Evolutionary conservation across 2,329 filamentous ascomycete species (phyloP).

Genomic region (Elsinoe perseae): DNA sequence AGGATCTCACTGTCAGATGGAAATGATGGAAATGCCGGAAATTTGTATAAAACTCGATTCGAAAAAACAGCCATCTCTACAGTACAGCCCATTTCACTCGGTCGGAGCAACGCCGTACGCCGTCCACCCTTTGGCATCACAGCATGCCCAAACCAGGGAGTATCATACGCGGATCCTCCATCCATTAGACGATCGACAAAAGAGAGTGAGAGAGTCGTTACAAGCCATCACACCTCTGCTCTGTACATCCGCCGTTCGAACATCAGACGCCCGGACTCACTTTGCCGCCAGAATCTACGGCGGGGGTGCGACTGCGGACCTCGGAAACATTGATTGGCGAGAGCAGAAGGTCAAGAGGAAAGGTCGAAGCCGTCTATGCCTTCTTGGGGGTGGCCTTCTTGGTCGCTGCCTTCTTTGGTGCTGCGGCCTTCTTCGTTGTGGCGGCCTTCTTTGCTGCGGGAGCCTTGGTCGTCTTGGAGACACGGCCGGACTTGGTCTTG

Average conservation of each 20-base stretch:
- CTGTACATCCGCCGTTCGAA: not conserved
- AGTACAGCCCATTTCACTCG: not conserved
- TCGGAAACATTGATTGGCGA: not conserved
- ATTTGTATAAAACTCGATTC: constrained; percentile 1
- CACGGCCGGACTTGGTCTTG: constrained; percentile 81
- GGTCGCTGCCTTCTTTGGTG: constrained; percentile 35
- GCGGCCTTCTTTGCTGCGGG: constrained; percentile 33
- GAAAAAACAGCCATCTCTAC: constrained; percentile 5
- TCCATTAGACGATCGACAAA: not conserved
- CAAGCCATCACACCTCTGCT: constrained; percentile 11
- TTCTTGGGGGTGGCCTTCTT: constrained; percentile 38
- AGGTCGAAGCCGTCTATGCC: constrained; percentile 20
- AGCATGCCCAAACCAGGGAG: not conserved
- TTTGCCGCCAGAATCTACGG: not conserved
- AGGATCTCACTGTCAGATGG: too few relatives aligned
- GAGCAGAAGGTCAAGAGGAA: not conserved
- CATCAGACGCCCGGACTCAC: not conserved
- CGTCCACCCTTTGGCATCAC: constrained; percentile 1
- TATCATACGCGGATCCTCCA: not conserved
- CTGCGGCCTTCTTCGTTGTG: constrained; percentile 38
- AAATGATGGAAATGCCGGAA: not conserved
- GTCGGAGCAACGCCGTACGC: constrained; percentile 8
- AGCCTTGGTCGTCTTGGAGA: constrained; percentile 60
- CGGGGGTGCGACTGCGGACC: not conserved
- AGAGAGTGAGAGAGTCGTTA: constrained; percentile 12